These are phyloP conservation scores for Effrenium voratum DNA, from an alignment of 73 alveolate genomes.

Conservation along the genomic window DNA sequence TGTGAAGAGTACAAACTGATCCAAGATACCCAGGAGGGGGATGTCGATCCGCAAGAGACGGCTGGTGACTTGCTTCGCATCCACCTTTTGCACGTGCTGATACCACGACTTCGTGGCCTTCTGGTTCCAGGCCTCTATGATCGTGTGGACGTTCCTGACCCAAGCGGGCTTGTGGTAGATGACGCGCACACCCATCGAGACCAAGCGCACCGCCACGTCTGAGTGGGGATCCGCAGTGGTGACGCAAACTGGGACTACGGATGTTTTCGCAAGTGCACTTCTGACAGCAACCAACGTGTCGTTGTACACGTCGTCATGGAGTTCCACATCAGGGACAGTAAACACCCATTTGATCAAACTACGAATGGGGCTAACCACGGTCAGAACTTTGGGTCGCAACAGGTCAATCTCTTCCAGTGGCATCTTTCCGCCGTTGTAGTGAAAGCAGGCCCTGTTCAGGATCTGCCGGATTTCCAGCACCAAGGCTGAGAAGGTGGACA, in stretches of 20 bases:
- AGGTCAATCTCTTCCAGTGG: neutral
- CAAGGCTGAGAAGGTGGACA: neutral
- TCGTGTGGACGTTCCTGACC: neutral
- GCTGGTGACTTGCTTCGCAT: neutral
- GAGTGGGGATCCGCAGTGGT: neutral
- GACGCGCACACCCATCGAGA: constrained; percentile 5
- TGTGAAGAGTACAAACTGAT: neutral
- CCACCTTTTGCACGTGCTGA: neutral
- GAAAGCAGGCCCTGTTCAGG: neutral
- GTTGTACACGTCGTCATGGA: neutral
- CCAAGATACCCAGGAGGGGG: constrained; percentile 30
- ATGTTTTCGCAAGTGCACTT: neutral
- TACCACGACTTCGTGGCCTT: neutral
- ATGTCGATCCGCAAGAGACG: constrained; percentile 14
- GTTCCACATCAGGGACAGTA: neutral
- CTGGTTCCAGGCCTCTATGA: neutral
- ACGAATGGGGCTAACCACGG: neutral
- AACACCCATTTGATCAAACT: constrained; percentile 5
- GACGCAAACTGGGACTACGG: neutral
- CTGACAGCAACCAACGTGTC: neutral
- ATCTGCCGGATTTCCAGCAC: neutral
- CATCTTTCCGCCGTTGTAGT: neutral
- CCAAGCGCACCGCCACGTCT: neutral
- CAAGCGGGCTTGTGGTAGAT: neutral
- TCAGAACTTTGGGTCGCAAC: neutral